Base-by-base conservation (phyloP, 768 basidiomycete genomes). In the Pisolithus tinctorius region DNA sequence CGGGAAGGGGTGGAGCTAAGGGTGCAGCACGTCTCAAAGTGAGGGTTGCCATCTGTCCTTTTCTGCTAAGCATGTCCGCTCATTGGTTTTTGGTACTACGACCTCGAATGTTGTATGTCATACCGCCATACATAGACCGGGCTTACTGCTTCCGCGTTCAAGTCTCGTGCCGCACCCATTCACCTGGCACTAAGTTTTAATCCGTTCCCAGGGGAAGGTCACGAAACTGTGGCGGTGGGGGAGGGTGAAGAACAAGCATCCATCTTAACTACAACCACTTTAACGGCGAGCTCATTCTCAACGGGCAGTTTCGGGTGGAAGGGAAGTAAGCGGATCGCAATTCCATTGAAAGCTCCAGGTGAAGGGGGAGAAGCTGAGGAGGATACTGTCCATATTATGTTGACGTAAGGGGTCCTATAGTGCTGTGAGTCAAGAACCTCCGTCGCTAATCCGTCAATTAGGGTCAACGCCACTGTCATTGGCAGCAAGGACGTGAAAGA, bases 301-400 rank as follows among this genome's bases (percentile, higher is more conserved):
- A 88, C 87, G 0, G 87, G 88, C 10, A 87, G 85, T 61, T 88
- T 85, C 63, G 89, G 90, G 16, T 92, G 89, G 89, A 91, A 89
- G 64, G 88, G 84, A 2, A 78, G 67, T 64, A 85, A 83, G 64
- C 77, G 82, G 25, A 66, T 90, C 53, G 74, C 72, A 1, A 74
- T 92, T 47, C 84, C 88, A 59, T 63, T 91, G 14, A 47, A 36
- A 25, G 71, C 78, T 50, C 72, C 74, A 50, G 61, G 70, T 0
- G 76, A 79, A 14, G 69, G 66, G 14, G 73, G 66, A 13, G 79
- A 70, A 39, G 75, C 69, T 4, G 71, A 75, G 48, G 81, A 76
- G 64, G 81, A 81, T 66, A 83, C 78, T 54, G 84, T 91, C 2
- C 78, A 85, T 59, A 84, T 91, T 10, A 81, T 78, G 75, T 65